Base-by-base conservation (phyloP, 75 land plant genomes). In the Azolla pinnata region DNA sequence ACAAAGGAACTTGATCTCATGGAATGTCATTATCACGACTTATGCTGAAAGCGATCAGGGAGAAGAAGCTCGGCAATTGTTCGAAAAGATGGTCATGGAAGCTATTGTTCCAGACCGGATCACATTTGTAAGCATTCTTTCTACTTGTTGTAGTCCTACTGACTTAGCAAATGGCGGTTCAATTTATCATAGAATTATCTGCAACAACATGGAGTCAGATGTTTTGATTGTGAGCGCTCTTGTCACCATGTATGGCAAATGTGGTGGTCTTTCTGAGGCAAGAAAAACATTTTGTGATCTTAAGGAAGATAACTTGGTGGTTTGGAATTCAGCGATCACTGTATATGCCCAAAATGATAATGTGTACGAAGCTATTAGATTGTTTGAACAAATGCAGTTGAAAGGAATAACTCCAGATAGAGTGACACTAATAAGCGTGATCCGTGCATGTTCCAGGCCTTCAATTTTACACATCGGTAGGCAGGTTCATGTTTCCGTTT, bases 321-420 rank as follows among this genome's bases (percentile, higher is more conserved):
- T 85, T 17, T 88, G 93, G 88, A 88, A 84, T 69, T 77, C 93
- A 33, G 72, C 85, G 72, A 74, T 85, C n/a, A 63, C 68, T 32
- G 89, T 76, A 4, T 85, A 82, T 68, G 77, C 95, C 16, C 59
- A 80, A 10, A 80, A 83, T 56, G 95, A 82, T 27, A 61, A 49
- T 45, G 79, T 67, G 34, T 34, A 59, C 38, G 79, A 83, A 49
- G 87, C 90, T 18, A 47, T 83, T 7, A 54, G 67, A 33, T 29
- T 67, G 31, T 83, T 80, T 60, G 67, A 75, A 24, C 32, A 60
- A 26, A 86, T 86, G 90, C 60, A 62, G 58, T 19, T 33, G 21
- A 50, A 12, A 64, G 66, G 66, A 21, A 56, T 32, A 18, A 64
- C 54, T 12, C 62, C 66, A 53, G 57, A 64, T 19, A 54, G 0